Conservation (phyloP, 1,139 yeast genomes). For the Blastobotrys indianensis region DNA sequence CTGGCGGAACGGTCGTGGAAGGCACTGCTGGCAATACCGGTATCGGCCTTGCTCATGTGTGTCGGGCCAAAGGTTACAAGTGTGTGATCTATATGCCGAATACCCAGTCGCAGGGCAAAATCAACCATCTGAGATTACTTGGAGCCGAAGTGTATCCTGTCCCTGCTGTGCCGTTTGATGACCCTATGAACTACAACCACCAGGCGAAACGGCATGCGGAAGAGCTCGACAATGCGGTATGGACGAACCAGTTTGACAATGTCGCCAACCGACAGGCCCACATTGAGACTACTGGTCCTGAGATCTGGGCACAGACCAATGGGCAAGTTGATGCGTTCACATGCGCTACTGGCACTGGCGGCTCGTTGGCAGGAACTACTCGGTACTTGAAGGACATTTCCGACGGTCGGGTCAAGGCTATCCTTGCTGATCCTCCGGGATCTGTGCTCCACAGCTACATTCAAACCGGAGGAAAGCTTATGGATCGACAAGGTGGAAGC, state of each 20-base stretch:
- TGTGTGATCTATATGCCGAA: constrained; percentile 87
- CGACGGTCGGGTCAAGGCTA: constrained; percentile 51
- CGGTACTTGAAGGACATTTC: constrained; percentile 66
- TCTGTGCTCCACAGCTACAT: constrained; percentile 76
- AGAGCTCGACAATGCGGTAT: constrained; percentile 63
- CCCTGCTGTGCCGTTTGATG: constrained; percentile 78
- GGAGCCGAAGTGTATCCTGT: constrained; percentile 89
- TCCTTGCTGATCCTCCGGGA: constrained; percentile 92
- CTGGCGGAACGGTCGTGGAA: constrained; percentile 69
- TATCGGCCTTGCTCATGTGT: constrained; percentile 83
- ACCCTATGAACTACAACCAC: constrained; percentile 79
- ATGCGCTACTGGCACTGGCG: constrained; percentile 89
- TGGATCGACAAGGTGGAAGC: constrained; percentile 61
- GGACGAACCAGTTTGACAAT: constrained; percentile 92
- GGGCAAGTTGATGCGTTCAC: constrained; percentile 83
- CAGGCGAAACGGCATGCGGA: constrained; percentile 84
- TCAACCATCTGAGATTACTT: constrained; percentile 61
- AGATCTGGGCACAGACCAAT: constrained; percentile 79
- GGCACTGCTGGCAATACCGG: constrained; percentile 84
- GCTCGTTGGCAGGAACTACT: constrained; percentile 80
- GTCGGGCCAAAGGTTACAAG: constrained; percentile 75
- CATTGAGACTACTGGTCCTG: constrained; percentile 89
- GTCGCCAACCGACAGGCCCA: constrained; percentile 84
- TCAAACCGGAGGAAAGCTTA: constrained; percentile 54
- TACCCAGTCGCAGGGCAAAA: constrained; percentile 74